Conservation (phyloP, 805 yeast genomes). For the Candida saitoana region DNA sequence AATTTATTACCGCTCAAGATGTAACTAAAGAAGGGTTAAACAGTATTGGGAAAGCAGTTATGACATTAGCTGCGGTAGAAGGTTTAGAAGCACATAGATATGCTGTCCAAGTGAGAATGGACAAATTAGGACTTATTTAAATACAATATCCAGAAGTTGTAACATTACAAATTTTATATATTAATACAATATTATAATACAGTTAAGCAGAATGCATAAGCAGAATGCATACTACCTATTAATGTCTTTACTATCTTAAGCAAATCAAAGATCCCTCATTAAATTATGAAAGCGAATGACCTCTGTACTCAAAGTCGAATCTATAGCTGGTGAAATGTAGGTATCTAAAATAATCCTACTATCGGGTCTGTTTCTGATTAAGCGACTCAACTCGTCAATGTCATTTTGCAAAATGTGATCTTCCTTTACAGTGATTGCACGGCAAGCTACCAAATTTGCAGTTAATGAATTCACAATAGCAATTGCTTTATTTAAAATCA, state of each 20-base stretch:
- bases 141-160: too few relatives aligned
- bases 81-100: slow-evolving; percentile 97
- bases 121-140: slow-evolving; percentile 58
- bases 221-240: too few relatives aligned
- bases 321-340: slow-evolving; percentile 31
- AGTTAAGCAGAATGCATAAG: background rate
- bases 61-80: slow-evolving; percentile 92
- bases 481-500: slow-evolving; percentile 30
- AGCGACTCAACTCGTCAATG: slow-evolving; percentile 11
- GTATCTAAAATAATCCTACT: slow-evolving; percentile 31
- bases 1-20: slow-evolving; percentile 90
- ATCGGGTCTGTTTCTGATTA: slow-evolving; percentile 31
- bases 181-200: background rate
- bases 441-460: slow-evolving; percentile 19
- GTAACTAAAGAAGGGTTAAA: slow-evolving; percentile 80
- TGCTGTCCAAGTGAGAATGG: slow-evolving; percentile 93
- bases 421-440: slow-evolving; percentile 4
- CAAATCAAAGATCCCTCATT: background rate
- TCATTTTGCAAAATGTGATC: slow-evolving; percentile 8
- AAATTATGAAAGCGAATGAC: slow-evolving; percentile 24
- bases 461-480: slow-evolving; percentile 36
- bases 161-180: background rate
- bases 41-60: slow-evolving; percentile 92
- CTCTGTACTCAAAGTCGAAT: slow-evolving; percentile 33
- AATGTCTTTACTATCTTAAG: too few relatives aligned